Evolutionary conservation across 495 filamentous ascomycete genomes (phyloP).

Genomic region (Darksidea phi): DNA sequence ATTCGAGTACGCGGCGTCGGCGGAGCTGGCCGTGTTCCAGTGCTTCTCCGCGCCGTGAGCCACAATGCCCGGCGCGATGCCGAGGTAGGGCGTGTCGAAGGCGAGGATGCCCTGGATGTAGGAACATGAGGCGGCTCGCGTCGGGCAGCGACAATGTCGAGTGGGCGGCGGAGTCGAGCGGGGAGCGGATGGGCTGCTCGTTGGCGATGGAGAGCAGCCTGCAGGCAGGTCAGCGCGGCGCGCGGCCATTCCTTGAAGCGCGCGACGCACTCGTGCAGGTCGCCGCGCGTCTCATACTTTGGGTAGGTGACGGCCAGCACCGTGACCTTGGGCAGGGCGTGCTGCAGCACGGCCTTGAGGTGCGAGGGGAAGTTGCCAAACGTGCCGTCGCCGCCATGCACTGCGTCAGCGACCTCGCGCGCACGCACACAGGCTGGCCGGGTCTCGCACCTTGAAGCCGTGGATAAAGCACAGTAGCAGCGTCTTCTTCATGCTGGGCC

Average conservation of each 20-base stretch:
- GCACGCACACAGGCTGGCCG: no score
- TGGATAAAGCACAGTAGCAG: constrained; percentile 91
- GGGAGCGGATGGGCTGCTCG: constrained; percentile 62
- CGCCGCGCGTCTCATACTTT: constrained; percentile 87
- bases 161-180: constrained; percentile 23
- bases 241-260: constrained; percentile 90
- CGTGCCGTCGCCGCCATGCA: constrained; percentile 81
- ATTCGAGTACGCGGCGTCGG: constrained; percentile 66
- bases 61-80: constrained; percentile 83
- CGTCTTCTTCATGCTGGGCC: constrained; percentile 75
- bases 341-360: constrained; percentile 65
- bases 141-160: constrained; percentile 34
- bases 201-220: constrained; percentile 66
- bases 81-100: constrained; percentile 93
- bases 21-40: constrained; percentile 68
- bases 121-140: constrained; percentile 57
- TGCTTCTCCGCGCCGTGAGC: constrained; percentile 87
- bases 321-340: constrained; percentile 71
- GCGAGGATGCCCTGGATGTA: constrained; percentile 82
- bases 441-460: constrained; percentile 93
- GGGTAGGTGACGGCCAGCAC: constrained; percentile 77
- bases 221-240: no score
- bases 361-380: constrained; percentile 77
- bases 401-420: no score
- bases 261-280: constrained; percentile 74